phyloP scores from a whole-genome alignment of 257 asterid species.

The Solanum chilense region DNA sequence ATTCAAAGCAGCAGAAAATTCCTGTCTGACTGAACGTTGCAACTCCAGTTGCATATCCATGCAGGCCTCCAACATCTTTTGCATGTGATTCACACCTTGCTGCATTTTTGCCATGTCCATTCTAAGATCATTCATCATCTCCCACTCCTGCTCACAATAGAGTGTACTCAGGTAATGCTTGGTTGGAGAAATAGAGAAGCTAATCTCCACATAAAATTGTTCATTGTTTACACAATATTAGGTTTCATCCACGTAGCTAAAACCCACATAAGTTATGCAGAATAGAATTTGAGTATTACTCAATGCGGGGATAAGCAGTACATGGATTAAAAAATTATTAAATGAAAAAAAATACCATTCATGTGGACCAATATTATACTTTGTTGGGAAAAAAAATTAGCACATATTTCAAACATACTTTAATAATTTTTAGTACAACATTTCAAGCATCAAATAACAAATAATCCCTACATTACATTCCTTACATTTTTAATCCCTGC shows the following conservation, averaged over 20 bases:
- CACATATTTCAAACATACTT: background rate
- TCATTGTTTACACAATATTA: background rate
- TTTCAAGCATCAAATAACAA: background rate
- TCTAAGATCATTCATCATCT: constrained; percentile 70
- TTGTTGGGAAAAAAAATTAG: background rate
- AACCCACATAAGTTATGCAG: background rate
- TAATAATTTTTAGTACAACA: background rate
- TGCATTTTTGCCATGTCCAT: constrained; percentile 69
- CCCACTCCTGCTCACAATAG: constrained; percentile 59
- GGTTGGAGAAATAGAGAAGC: background rate
- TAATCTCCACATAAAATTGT: background rate
- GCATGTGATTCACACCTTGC: constrained; percentile 95
- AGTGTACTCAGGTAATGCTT: background rate
- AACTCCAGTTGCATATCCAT: constrained; percentile 98
- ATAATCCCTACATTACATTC: background rate
- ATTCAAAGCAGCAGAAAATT: constrained; percentile 90
- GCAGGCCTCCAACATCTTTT: constrained; percentile 95
- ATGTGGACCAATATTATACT: background rate
- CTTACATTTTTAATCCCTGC: background rate
- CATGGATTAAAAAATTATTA: background rate
- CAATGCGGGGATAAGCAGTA: background rate
- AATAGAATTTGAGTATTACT: background rate
- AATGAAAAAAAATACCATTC: background rate
- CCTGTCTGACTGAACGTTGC: constrained; percentile 90
- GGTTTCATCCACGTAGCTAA: background rate